phyloP scores from a whole-genome alignment of 352 stramenopile species.

The Blastocystis sp. region DNA sequence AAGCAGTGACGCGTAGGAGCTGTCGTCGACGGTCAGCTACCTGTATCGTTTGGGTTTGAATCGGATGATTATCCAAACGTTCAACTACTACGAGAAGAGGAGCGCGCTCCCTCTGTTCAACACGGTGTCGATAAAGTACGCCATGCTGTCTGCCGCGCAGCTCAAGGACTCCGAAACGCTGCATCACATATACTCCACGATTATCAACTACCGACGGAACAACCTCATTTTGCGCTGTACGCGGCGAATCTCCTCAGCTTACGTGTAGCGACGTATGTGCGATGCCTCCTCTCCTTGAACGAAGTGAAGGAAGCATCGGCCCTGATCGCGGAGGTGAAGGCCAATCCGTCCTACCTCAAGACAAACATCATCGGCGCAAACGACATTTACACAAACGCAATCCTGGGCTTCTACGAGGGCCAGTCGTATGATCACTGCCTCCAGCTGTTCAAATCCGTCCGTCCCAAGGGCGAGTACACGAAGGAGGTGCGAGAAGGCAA shows the following conservation, averaged over 20 bases:
- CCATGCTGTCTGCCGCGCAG: conserved; percentile 43
- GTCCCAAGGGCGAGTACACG: not conserved
- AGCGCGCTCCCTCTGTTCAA: conserved; percentile 26
- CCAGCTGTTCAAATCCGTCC: conserved; percentile 42
- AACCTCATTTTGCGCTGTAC: conserved; percentile 34
- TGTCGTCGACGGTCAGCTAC: conserved; percentile 41
- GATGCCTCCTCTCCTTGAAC: conserved; percentile 48
- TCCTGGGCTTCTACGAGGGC: conserved; percentile 70
- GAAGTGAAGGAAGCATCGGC: conserved; percentile 20
- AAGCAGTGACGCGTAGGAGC: conserved; percentile 12
- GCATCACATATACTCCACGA: not conserved
- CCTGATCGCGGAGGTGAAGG: not conserved
- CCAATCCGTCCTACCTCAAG: not conserved
- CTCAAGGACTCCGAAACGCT: conserved; percentile 16
- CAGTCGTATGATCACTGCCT: conserved; percentile 29
- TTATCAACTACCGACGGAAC: not conserved
- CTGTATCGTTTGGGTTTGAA: conserved; percentile 40
- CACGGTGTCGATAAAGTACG: conserved; percentile 32
- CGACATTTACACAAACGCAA: conserved; percentile 55
- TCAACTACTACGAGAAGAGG: conserved; percentile 32
- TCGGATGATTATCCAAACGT: conserved; percentile 19
- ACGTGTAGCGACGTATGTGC: conserved; percentile 36
- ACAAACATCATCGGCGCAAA: not conserved
- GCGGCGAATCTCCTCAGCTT: no score
- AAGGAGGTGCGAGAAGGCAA: no score